phyloP scores from a whole-genome alignment of 495 filamentous ascomycete genomes.

The Acidomyces sp. region DNA sequence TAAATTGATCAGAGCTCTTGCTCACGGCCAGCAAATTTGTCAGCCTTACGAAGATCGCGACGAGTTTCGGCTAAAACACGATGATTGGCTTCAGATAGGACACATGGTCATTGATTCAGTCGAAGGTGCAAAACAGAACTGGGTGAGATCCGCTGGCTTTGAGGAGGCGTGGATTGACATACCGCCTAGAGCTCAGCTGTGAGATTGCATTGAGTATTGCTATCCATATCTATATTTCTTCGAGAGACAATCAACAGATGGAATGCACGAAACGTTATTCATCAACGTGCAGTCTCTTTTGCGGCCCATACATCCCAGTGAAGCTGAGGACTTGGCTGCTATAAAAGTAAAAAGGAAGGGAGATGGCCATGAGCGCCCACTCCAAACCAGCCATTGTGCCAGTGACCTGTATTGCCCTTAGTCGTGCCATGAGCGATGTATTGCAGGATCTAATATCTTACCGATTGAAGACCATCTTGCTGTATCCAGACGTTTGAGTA shows the following conservation, averaged over 20 bases:
- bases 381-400: constrained; percentile 7
- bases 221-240: too few relatives aligned
- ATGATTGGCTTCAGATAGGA: constrained; percentile 58
- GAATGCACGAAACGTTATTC: too few relatives aligned
- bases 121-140: constrained; percentile 32
- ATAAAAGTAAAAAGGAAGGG: constrained; percentile 13
- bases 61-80: constrained; percentile 44
- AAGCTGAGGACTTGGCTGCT: constrained; percentile 5
- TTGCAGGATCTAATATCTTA: not conserved
- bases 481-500: constrained; percentile 6
- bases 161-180: constrained; percentile 43
- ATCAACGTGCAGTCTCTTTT: constrained; percentile 4
- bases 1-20: constrained; percentile 59
- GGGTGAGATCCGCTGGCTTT: constrained; percentile 45
- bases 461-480: constrained; percentile 3
- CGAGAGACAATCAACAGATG: too few relatives aligned
- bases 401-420: not conserved
- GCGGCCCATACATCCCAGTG: constrained; percentile 9
- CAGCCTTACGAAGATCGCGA: constrained; percentile 34
- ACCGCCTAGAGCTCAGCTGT: constrained; percentile 17
- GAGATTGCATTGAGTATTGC: not conserved
- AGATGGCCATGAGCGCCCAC: constrained; percentile 4
- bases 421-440: not conserved
- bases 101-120: constrained; percentile 48
- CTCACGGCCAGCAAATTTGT: constrained; percentile 41